Base-by-base conservation (phyloP, 371 early-diverging fungal genomes). In the Batkoa obscura region DNA sequence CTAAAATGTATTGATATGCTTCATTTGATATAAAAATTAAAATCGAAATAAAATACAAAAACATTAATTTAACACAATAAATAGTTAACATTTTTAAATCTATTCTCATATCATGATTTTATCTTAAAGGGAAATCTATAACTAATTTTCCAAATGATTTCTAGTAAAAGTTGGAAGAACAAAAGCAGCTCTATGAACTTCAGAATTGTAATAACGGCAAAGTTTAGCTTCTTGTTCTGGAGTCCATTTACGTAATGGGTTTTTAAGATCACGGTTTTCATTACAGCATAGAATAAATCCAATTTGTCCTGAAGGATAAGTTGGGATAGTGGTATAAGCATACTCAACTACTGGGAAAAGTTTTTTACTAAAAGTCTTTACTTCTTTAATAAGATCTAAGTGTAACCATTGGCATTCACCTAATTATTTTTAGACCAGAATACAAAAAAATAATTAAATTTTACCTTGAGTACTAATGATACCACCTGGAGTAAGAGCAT, bases 381-480 rank as follows among this genome's bases (percentile, higher is more conserved):
- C 90, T 63, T 79, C 74, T 71, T 80, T 81, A 79, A 96, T 94
- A 38, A 94, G 75, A 49, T 76, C 71, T 60, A 90, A 66, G 63
- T 96, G 93, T 54, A 96, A 85, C 95, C 97, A 96, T 75, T 85
- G 83, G 79, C 95, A 94, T 75, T 96, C 97, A 66, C 86, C 23
- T 23, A 23, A 23, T 23, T 23, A 23, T 23, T 23, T 23, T 23
- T 23, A 23, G 23, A 23, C 23, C 23, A 23, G 23, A 23, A 23
- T 23, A 23, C 23, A 23, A 23, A 23, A 23, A 23, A 23, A 23
- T 23, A 23, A 23, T 23, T 23, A 23, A 23, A 23, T 23, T 23
- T 23, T 23, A 23, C 23, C 95, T 76, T 96, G 95, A 35, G 91
- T 87, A 66, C 84, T 83, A 64, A 94, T 81, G 60, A 93, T 83